Conservation (phyloP, 2,329 filamentous ascomycete genomes). For the Calonectria honghensis region DNA sequence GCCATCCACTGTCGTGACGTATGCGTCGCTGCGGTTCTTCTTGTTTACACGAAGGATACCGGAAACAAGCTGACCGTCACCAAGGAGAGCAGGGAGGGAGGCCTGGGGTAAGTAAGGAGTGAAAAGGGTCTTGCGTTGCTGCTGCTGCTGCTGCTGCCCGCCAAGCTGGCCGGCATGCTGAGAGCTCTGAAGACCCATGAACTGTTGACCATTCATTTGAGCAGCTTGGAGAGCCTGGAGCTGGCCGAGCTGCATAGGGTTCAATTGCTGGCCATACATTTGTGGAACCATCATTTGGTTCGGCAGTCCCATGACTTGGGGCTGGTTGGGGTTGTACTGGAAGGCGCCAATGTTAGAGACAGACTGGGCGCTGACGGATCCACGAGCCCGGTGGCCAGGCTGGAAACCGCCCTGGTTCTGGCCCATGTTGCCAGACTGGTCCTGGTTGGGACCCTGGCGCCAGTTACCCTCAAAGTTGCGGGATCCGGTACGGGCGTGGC, state of each 20-base stretch:
- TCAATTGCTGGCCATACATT: slow-evolving; percentile 92
- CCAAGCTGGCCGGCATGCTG: slow-evolving; percentile 82
- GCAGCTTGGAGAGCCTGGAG: slow-evolving; percentile 94
- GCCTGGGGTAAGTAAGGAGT: slow-evolving; percentile 98
- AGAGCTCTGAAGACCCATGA: slow-evolving; percentile 80
- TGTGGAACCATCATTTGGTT: slow-evolving; percentile 91
- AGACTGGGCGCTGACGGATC: slow-evolving; percentile 86
- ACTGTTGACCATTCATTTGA: slow-evolving; percentile 85
- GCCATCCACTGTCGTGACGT: slow-evolving; percentile 93
- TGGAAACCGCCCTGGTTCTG: slow-evolving; percentile 84
- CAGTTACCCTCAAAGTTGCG: slow-evolving; percentile 99
- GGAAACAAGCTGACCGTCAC: slow-evolving; percentile 94
- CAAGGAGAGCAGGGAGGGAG: slow-evolving; percentile 90
- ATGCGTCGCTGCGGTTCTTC: slow-evolving; percentile 99
- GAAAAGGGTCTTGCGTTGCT: slow-evolving; percentile 98
- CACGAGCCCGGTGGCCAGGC: slow-evolving; percentile 90
- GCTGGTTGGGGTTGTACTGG: slow-evolving; percentile 87
- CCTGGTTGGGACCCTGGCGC: slow-evolving; percentile 84
- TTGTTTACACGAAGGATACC: slow-evolving; percentile 99
- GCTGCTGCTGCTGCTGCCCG: slow-evolving; percentile 84
- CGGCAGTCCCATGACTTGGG: slow-evolving; percentile 89
- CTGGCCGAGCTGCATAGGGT: slow-evolving; percentile 90
- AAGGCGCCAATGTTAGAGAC: slow-evolving; percentile 89
- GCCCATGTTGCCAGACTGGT: slow-evolving; percentile 67
- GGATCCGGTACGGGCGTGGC: slow-evolving; percentile 88